Evolutionary conservation across 2,329 filamentous ascomycete genomes (phyloP).

Genomic region (Fusarium brevicatenulatum): DNA sequence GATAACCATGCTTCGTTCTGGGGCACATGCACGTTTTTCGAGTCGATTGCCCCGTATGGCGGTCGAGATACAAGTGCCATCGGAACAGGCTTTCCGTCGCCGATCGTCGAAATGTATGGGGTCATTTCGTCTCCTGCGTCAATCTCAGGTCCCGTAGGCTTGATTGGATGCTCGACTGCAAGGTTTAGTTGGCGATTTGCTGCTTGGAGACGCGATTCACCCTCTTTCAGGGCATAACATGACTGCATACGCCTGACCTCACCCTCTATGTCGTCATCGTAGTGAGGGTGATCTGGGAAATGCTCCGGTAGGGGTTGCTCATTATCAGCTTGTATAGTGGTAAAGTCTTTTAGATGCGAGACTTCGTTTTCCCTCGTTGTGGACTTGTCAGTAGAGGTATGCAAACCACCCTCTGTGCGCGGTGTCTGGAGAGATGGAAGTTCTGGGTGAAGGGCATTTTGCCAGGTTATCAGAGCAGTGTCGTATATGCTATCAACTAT

Average conservation of each 20-base stretch:
- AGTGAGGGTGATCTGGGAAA: slow-evolving; percentile 68
- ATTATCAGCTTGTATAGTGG: neutral
- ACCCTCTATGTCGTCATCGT: slow-evolving; percentile 67
- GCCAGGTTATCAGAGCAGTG: slow-evolving; percentile 77
- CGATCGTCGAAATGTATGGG: slow-evolving; percentile 64
- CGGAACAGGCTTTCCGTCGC: slow-evolving; percentile 65
- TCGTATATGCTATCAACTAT: slow-evolving; percentile 83
- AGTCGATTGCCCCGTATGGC: slow-evolving; percentile 72
- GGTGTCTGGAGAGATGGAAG: slow-evolving; percentile 15
- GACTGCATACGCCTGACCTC: slow-evolving; percentile 72
- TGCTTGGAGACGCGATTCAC: slow-evolving; percentile 66
- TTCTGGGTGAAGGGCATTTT: slow-evolving; percentile 59
- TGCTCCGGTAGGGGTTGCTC: slow-evolving; percentile 60
- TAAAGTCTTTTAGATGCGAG: neutral
- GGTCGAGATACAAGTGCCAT: slow-evolving; percentile 77
- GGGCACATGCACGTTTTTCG: slow-evolving; percentile 69
- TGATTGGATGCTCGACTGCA: slow-evolving; percentile 61
- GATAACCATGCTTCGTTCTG: slow-evolving; percentile 82
- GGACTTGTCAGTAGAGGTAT: too few species aligned
- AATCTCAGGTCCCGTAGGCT: slow-evolving; percentile 64
- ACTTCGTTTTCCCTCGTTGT: neutral
- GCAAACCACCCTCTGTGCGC: neutral
- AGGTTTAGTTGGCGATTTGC: slow-evolving; percentile 75
- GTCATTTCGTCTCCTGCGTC: slow-evolving; percentile 67
- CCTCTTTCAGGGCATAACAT: slow-evolving; percentile 58